phyloP scores from a whole-genome alignment of 2,329 filamentous ascomycete species.

The Nigrospora oryzae region DNA sequence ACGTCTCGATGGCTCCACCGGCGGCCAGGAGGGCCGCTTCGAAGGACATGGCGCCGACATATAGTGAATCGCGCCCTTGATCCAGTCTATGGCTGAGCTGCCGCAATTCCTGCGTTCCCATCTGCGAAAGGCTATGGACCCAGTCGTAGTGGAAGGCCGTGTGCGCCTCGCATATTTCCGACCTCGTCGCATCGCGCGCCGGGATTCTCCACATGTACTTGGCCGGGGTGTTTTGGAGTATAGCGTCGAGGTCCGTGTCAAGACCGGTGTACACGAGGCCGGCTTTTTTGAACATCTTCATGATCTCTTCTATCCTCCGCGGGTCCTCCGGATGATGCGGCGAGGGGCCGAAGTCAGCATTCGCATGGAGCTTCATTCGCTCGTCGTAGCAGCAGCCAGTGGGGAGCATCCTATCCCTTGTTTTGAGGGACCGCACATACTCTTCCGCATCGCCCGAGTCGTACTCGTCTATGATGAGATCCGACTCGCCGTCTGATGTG shows the following conservation, averaged over 20 bases:
- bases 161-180: slow-evolving; percentile 78
- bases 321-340: slow-evolving; percentile 94
- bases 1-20: slow-evolving; percentile 92
- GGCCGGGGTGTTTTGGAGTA: slow-evolving; percentile 45
- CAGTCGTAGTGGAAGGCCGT: slow-evolving; percentile 69
- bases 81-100: slow-evolving; percentile 54
- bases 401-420: slow-evolving; percentile 44
- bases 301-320: slow-evolving; percentile 84
- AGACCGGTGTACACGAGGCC: slow-evolving; percentile 64
- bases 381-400: slow-evolving; percentile 86
- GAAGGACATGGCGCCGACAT: slow-evolving; percentile 76
- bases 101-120: slow-evolving; percentile 57
- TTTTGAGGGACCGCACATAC: slow-evolving; percentile 25
- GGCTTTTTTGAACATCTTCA: slow-evolving; percentile 74
- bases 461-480: slow-evolving; percentile 21
- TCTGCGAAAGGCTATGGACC: slow-evolving; percentile 51
- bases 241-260: slow-evolving; percentile 41
- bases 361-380: slow-evolving; percentile 91
- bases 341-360: slow-evolving; percentile 63
- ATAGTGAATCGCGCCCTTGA: slow-evolving; percentile 65
- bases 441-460: slow-evolving; percentile 24
- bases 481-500: slow-evolving; percentile 23
- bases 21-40: slow-evolving; percentile 76
- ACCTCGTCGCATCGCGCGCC: slow-evolving; percentile 65
- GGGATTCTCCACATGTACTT: slow-evolving; percentile 69